phyloP scores from a whole-genome alignment of 345 rosid species.

The Boechera retrofracta region DNA sequence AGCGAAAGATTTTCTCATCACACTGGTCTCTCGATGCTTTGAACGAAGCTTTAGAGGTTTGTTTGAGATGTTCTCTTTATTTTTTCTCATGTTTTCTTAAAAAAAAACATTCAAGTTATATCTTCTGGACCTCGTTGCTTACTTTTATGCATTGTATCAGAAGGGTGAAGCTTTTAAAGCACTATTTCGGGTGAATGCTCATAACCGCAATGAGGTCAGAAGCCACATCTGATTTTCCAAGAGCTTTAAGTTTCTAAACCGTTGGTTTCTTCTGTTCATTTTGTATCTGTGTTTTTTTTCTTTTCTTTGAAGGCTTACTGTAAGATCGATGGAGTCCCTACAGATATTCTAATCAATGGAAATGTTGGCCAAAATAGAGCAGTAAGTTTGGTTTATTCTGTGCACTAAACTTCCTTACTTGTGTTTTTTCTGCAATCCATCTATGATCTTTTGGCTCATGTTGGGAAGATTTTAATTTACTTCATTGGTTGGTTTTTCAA shows the following conservation, averaged over 20 bases:
- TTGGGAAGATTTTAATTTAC: neutral
- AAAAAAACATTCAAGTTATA: neutral
- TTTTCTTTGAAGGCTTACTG: slow-evolving; percentile 74
- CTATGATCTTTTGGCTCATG: neutral
- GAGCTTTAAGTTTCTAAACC: neutral
- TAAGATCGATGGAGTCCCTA: slow-evolving; percentile 87
- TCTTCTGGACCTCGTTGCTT: neutral
- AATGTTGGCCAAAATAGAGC: slow-evolving; percentile 81
- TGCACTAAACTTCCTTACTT: neutral
- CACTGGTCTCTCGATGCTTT: slow-evolving; percentile 70
- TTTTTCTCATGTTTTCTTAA: neutral
- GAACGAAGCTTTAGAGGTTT: slow-evolving; percentile 72
- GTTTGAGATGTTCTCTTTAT: slow-evolving; percentile 26
- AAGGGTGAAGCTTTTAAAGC: slow-evolving; percentile 78
- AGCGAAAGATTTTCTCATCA: slow-evolving; percentile 51
- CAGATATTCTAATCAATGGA: slow-evolving; percentile 79
- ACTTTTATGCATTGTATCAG: slow-evolving; percentile 51
- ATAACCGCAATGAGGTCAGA: slow-evolving; percentile 80
- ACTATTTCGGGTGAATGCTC: slow-evolving; percentile 77
- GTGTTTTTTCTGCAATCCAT: neutral
- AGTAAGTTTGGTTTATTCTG: slow-evolving; percentile 56
- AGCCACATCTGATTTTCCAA: slow-evolving; percentile 19
- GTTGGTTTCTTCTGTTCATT: slow-evolving; percentile 20
- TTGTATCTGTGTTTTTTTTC: neutral
- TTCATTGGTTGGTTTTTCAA: slow-evolving; percentile 4